Percentiles rank a stretch among this genome's conserved stretches.
phyloP scores from a whole-genome alignment of 805 yeast species.

The Teunomyces cretensis region DNA sequence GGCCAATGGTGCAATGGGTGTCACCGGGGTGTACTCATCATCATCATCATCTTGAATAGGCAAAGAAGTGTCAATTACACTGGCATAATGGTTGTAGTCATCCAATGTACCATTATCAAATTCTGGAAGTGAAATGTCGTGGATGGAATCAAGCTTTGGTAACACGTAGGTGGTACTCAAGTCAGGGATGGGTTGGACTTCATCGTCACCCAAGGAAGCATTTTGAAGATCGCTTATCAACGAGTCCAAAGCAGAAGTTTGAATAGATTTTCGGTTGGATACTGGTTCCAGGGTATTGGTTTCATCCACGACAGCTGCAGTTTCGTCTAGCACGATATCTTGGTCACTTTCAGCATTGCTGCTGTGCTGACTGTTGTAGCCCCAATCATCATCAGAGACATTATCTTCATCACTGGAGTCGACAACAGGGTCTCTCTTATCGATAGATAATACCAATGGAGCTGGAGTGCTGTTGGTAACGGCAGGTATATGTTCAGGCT shows the following conservation, averaged over 20 bases:
- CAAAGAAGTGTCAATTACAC: slow-evolving; percentile 17
- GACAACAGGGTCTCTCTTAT: slow-evolving; percentile 12
- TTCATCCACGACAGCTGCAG: too few species aligned
- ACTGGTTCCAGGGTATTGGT: neutral
- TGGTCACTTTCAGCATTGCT: slow-evolving; percentile 2
- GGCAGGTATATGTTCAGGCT: neutral
- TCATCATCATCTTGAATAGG: slow-evolving; percentile 20
- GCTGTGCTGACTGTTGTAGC: slow-evolving; percentile 22
- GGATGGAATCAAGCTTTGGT: slow-evolving; percentile 22
- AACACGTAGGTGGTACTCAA: slow-evolving; percentile 7
- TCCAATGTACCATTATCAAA: neutral
- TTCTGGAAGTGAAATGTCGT: slow-evolving; percentile 4
- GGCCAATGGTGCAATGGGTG: slow-evolving; percentile 27
- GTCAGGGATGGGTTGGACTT: neutral
- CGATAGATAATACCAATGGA: slow-evolving; percentile 26
- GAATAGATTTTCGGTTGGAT: slow-evolving; percentile 8
- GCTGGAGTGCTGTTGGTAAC: slow-evolving; percentile 8
- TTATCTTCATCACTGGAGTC: slow-evolving; percentile 10
- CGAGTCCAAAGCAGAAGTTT: slow-evolving; percentile 35
- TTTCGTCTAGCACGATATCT: neutral
- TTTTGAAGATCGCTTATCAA: slow-evolving; percentile 36
- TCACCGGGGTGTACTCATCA: slow-evolving; percentile 11
- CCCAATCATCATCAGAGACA: slow-evolving; percentile 25
- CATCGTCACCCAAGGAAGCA: slow-evolving; percentile 8
- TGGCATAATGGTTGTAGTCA: neutral